phyloP scores from a whole-genome alignment of 495 filamentous ascomycete genomes.

The Halenospora varia region DNA sequence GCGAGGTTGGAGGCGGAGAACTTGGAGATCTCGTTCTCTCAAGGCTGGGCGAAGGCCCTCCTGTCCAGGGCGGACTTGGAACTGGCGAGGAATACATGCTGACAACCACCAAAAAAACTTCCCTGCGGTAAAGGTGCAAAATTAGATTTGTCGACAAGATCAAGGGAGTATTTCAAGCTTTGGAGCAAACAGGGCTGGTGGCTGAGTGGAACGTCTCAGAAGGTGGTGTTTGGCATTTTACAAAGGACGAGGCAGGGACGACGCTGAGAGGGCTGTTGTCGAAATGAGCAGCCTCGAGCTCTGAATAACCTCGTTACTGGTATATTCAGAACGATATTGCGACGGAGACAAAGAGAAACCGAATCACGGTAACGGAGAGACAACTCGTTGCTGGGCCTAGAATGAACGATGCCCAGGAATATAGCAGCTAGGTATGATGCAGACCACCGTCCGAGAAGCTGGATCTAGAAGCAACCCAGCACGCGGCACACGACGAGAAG shows the following conservation, averaged over 20 bases:
- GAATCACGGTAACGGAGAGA: not conserved
- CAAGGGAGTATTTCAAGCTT: too few relatives aligned
- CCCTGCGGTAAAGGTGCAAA: too few relatives aligned
- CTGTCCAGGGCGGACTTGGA: slow-evolving; percentile 16
- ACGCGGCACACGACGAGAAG: not conserved
- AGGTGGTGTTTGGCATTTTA: slow-evolving; percentile 15
- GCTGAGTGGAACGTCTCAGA: slow-evolving; percentile 1
- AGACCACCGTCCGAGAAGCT: not conserved
- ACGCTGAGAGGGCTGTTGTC: not conserved
- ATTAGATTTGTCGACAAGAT: too few relatives aligned
- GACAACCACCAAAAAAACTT: not conserved
- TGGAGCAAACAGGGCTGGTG: slow-evolving; percentile 10
- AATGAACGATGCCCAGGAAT: not conserved
- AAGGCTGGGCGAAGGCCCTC: slow-evolving; percentile 6
- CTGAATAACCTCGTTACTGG: too few relatives aligned
- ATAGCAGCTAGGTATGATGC: not conserved
- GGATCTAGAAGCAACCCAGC: not conserved
- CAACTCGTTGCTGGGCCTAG: not conserved
- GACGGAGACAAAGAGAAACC: too few relatives aligned
- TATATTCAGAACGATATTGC: too few relatives aligned
- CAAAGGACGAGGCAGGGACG: not conserved
- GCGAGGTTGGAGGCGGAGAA: slow-evolving; percentile 10
- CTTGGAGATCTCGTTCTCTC: slow-evolving; percentile 8
- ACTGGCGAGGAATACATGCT: slow-evolving; percentile 22
- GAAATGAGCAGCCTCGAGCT: too few relatives aligned